Evolutionary conservation across 768 basidiomycete species (phyloP), one percentile per base, ranked within the genome.

Genomic region (Mycena capillaripes): DNA sequence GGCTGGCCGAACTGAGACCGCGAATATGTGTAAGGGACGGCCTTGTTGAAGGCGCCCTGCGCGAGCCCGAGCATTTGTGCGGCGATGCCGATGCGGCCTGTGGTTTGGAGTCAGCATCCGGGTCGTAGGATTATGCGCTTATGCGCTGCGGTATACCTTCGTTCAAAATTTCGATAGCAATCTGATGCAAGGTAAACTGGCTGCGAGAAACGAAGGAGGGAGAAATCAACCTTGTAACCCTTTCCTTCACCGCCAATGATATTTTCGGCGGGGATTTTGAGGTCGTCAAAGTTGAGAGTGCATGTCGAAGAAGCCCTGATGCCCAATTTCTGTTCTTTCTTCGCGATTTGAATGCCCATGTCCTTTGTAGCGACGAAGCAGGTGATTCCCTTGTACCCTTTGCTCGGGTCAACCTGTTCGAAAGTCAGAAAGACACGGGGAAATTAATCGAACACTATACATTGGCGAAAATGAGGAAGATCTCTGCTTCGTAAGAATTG

Each of bases 11-110:
- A 99, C 82, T 99, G 98, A 76, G 89, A 90, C 62, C 98, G 94
- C 80, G 97, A 89, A 83, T 95, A 98, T 1, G 98, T 95, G 82
- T 98, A 98, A 0, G 95, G 92, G n/a, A 99, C 95, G 2, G 95
- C 89, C 80, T 97, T 95, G 84, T 97, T 92, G 79, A 99, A 99
- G 2, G 96, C 97, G 27, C 97, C 98, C 79, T 98, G 97, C 2
- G 98, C 98, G 34, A 99, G 91, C 19, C 98, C 98, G 64, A 99
- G 88, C 98, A 99, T 98, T 83, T 99, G 98, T 0, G 95, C 97
- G 21, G 97, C 98, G 73, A 99, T 99, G 36, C 97, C 97, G 76
- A 98, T 97, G 69, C 97, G 95, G 66, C 94, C 91, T 90, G 55
- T 21, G 27, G 8, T 29, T 23, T 56, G 1, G 42, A 58, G 36